A percentile compares a stretch with the other conserved stretches of the same genome.
phyloP scores from a whole-genome alignment of 352 stramenopile species.

The Achlya hypogyna region DNA sequence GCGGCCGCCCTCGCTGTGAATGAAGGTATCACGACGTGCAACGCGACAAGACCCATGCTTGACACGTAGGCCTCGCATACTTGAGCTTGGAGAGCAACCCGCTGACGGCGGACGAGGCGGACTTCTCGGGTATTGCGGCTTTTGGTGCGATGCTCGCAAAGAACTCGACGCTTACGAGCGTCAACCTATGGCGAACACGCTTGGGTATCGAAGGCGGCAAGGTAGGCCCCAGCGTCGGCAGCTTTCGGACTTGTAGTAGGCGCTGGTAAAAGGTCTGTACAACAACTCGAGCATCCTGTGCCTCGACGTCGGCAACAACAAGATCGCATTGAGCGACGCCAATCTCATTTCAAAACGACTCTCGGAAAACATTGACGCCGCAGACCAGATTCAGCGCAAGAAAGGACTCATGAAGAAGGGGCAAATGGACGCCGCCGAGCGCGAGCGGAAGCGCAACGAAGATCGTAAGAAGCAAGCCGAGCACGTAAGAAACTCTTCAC shows the following conservation, averaged over 20 bases:
- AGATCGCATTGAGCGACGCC: slow-evolving; percentile 41
- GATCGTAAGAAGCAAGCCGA: slow-evolving; percentile 40
- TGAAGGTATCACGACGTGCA: slow-evolving; percentile 23
- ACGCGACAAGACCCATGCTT: background rate
- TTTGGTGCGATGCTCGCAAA: slow-evolving; percentile 43
- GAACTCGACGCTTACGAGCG: slow-evolving; percentile 50
- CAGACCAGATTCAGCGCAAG: slow-evolving; percentile 34
- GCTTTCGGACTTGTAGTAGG: background rate
- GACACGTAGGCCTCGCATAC: slow-evolving; percentile 11
- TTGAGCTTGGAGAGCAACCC: slow-evolving; percentile 73
- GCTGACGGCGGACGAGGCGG: slow-evolving; percentile 66
- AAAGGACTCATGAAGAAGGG: slow-evolving; percentile 37
- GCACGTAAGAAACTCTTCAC: no score
- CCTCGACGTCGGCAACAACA: slow-evolving; percentile 77
- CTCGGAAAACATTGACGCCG: slow-evolving; percentile 37
- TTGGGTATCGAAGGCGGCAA: slow-evolving; percentile 58
- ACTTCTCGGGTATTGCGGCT: slow-evolving; percentile 50
- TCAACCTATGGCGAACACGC: slow-evolving; percentile 69
- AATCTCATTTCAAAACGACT: slow-evolving; percentile 40
- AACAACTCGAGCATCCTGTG: slow-evolving; percentile 51
- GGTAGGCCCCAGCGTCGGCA: slow-evolving; percentile 16
- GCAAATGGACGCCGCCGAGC: slow-evolving; percentile 40
- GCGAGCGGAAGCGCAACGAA: slow-evolving; percentile 40
- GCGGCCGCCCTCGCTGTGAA: slow-evolving; percentile 49
- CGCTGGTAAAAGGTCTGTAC: slow-evolving; percentile 40